Evolutionary conservation across 2,329 filamentous ascomycete genomes (phyloP).

Genomic region (Dryadomyces sulphureus): DNA sequence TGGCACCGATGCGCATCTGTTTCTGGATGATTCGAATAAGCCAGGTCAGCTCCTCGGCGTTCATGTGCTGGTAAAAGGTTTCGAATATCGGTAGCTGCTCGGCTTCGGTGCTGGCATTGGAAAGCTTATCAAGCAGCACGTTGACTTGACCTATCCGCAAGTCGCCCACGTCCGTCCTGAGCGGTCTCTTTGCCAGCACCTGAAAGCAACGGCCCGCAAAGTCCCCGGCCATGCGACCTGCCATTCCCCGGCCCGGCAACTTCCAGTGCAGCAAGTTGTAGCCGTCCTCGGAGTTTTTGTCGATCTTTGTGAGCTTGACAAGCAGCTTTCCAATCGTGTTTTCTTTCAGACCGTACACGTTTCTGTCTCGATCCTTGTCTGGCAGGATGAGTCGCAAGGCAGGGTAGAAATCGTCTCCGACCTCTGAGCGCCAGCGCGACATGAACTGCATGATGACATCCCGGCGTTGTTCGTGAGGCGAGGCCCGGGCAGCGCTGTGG

Average conservation of each 20-base stretch:
- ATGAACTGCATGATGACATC: conserved; percentile 81
- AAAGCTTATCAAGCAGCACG: conserved; percentile 63
- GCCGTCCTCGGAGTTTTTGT: conserved; percentile 79
- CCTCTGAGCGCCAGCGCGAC: conserved; percentile 69
- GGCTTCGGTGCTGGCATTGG: conserved; percentile 63
- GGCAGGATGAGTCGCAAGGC: conserved; percentile 83
- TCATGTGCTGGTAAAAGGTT: conserved; percentile 81
- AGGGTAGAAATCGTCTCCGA: conserved; percentile 86
- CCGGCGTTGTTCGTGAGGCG: conserved; percentile 63
- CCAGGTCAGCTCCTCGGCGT: conserved; percentile 87
- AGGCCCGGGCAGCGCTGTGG: conserved; percentile 42
- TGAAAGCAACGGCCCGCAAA: conserved; percentile 85
- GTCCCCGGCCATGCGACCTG: conserved; percentile 62
- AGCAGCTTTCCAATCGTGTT: conserved; percentile 77
- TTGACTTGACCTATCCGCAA: conserved; percentile 89
- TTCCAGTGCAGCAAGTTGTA: conserved; percentile 86
- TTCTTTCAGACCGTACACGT: conserved; percentile 91
- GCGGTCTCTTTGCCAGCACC: conserved; percentile 68
- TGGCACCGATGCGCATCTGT: conserved; percentile 59
- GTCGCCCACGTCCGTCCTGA: conserved; percentile 56
- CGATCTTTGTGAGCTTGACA: conserved; percentile 86
- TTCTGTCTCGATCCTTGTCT: conserved; percentile 81
- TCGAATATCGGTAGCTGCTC: conserved; percentile 70
- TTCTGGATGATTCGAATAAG: conserved; percentile 84
- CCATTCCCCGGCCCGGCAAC: conserved; percentile 54